Percentiles rank a stretch among this genome's conserved stretches.
These are phyloP conservation scores for Clonostachys rosea DNA, from an alignment of 2,329 filamentous ascomycete genomes.

Conservation along the genomic window DNA sequence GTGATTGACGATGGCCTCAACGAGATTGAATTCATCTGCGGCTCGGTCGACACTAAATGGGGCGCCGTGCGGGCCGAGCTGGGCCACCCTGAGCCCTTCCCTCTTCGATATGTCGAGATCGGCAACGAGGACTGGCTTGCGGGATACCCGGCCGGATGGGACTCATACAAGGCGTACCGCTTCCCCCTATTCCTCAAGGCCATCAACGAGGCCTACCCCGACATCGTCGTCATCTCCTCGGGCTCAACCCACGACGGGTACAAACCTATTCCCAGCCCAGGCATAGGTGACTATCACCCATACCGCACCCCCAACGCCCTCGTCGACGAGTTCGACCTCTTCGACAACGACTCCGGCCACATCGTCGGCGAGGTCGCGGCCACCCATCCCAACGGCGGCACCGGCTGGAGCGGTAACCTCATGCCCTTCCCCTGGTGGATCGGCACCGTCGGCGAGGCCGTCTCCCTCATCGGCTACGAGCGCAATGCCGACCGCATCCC, in stretches of 20 bases:
- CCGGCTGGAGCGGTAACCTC: conserved; percentile 36
- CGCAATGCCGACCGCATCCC: conserved; percentile 56
- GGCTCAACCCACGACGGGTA: conserved; percentile 35
- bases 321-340: conserved; percentile 42
- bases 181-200: conserved; percentile 57
- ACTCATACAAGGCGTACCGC: conserved; percentile 47
- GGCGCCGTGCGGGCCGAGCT: conserved; percentile 52
- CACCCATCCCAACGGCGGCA: conserved; percentile 45
- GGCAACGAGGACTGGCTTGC: conserved; percentile 65
- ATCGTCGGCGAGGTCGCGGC: conserved; percentile 47
- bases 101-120: conserved; percentile 57
- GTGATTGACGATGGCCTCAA: conserved; percentile 57
- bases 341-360: conserved; percentile 40
- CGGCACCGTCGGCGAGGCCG: conserved; percentile 57
- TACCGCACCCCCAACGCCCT: conserved; percentile 47
- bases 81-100: conserved; percentile 58
- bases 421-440: conserved; percentile 51
- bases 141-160: conserved; percentile 37
- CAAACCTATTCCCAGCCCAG: neutral
- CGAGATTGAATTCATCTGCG: conserved; percentile 59
- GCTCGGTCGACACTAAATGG: conserved; percentile 46
- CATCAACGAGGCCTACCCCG: conserved; percentile 49
- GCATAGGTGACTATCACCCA: conserved; percentile 30
- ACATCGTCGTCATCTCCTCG: conserved; percentile 51
- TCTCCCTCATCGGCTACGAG: conserved; percentile 62